A percentile compares a stretch with the other conserved stretches of the same genome.
Evolutionary conservation across 805 yeast species (phyloP).

Genomic region (Kazachstania bromeliacearum): DNA sequence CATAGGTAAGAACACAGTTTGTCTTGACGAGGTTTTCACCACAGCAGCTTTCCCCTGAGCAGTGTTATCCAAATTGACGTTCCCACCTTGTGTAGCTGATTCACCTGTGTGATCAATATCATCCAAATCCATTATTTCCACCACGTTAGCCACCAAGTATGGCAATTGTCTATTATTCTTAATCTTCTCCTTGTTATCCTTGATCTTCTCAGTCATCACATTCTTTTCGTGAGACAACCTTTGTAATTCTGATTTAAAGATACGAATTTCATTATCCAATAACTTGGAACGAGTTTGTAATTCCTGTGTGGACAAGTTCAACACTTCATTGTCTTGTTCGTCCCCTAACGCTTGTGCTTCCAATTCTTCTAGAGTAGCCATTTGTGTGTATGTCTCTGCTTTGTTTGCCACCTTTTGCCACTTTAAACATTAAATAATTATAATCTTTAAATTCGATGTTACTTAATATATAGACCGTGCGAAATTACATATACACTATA

Average conservation of each 20-base stretch:
- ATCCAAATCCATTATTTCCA: constrained; percentile 81
- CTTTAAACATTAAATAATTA: no score
- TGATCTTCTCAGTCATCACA: constrained; percentile 85
- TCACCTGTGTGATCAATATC: constrained; percentile 67
- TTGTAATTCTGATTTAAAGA: constrained; percentile 85
- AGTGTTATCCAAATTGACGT: constrained; percentile 83
- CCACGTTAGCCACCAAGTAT: constrained; percentile 91
- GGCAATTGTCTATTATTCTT: constrained; percentile 93
- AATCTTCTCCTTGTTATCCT: constrained; percentile 92
- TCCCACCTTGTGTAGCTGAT: constrained; percentile 78
- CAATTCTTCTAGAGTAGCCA: constrained; percentile 82
- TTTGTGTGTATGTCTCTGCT: constrained; percentile 27
- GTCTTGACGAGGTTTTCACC: constrained; percentile 93
- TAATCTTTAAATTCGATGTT: no score
- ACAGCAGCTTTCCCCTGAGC: constrained; percentile 96
- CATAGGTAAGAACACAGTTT: constrained; percentile 91
- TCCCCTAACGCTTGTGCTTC: constrained; percentile 43
- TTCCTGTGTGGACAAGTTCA: constrained; percentile 69
- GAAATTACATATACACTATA: no score
- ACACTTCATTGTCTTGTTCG: constrained; percentile 74
- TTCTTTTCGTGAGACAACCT: constrained; percentile 86
- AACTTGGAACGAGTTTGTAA: constrained; percentile 77
- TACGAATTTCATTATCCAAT: constrained; percentile 89
- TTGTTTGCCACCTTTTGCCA: no score
- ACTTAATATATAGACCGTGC: no score